Base-by-base conservation (phyloP, 2,329 filamentous ascomycete species). In the Scopulariopsis brevicaulis region DNA sequence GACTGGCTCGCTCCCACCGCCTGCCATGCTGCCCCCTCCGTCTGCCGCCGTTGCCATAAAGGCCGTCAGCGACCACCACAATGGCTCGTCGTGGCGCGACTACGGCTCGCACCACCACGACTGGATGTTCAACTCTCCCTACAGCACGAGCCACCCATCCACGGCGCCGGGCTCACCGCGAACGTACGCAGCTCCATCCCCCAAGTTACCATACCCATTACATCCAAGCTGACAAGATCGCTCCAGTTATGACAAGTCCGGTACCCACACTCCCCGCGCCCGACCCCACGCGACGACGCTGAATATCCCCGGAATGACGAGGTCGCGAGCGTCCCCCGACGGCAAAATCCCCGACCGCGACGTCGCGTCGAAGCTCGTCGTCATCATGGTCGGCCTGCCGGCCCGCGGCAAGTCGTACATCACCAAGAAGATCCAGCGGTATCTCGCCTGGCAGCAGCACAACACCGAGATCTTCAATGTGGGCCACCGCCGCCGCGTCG, bases 391-490 rank as follows among this genome's bases (percentile, higher is more conserved):
- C 60, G 94, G 94, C 62, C 76, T 99, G 65, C 94, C 94, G 2
- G 94, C 94, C 11, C 81, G 94, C 66, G 94, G 94, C 69, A 99
- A 99, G 75, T 96, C 92, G 58, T 99, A 99, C 73, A 96, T 99
- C 66, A 97, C 94, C 61, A 97, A 97, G 78, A 99, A 99, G 75
- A 82, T 99, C 62, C 89, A 94, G 60, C 83, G 94, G 61, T 99
- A 97, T 69, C 76, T 99, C 55, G 93, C 95, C 55, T 99, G 94
- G 94, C 85, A 96, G 67, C 94, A 99, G 68, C 93, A 99, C 72
- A 90, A 96, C 67, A 94, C 92, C 14, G 83, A 81, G 64, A 96
- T 99, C 65, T 99, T 99, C 82, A 99, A 99, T 66, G 94, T 99
- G 43, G 94, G 94, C 60, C 93, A 96, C 71, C 82, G 91, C 67